A percentile compares a stretch with the other conserved stretches of the same genome.
Conservation (phyloP, 2,329 filamentous ascomycete genomes). For the Diaporthe sp. region DNA sequence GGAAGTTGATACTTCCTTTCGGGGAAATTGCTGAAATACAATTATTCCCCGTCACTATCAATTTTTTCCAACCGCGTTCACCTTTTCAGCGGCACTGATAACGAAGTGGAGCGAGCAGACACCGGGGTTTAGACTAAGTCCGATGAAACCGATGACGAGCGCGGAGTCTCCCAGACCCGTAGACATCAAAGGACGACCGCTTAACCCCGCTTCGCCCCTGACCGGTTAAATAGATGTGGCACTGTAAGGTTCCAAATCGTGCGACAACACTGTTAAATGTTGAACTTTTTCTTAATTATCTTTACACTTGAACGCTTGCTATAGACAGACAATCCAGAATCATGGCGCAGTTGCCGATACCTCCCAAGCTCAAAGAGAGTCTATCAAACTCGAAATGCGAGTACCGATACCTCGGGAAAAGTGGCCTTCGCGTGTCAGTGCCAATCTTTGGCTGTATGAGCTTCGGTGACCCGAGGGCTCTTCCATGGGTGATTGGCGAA, state of each 20-base stretch:
- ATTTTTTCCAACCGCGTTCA: neutral
- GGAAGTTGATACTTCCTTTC: no score
- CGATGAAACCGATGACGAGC: slow-evolving; percentile 4
- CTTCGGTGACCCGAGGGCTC: slow-evolving; percentile 63
- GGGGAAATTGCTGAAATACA: no score
- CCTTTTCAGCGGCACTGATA: neutral
- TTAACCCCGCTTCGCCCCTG: slow-evolving; percentile 11
- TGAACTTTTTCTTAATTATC: neutral
- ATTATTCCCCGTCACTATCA: neutral
- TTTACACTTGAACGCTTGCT: no score
- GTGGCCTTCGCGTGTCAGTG: slow-evolving; percentile 70
- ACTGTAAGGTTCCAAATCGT: neutral
- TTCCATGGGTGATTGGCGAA: slow-evolving; percentile 68
- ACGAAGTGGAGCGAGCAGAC: neutral
- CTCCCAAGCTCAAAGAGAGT: slow-evolving; percentile 31
- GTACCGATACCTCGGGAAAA: slow-evolving; percentile 65
- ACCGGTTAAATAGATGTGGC: slow-evolving; percentile 1
- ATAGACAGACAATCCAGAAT: neutral
- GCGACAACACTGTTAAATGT: neutral
- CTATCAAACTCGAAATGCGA: slow-evolving; percentile 49
- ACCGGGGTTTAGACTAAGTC: slow-evolving; percentile 9
- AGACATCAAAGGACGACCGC: neutral
- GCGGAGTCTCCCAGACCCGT: neutral
- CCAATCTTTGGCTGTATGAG: slow-evolving; percentile 75
- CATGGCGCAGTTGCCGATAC: slow-evolving; percentile 5